A percentile compares a stretch with the other conserved stretches of the same genome.
These are phyloP conservation scores for Lyophyllum decastes DNA, from an alignment of 768 basidiomycete genomes.

Conservation along the genomic window DNA sequence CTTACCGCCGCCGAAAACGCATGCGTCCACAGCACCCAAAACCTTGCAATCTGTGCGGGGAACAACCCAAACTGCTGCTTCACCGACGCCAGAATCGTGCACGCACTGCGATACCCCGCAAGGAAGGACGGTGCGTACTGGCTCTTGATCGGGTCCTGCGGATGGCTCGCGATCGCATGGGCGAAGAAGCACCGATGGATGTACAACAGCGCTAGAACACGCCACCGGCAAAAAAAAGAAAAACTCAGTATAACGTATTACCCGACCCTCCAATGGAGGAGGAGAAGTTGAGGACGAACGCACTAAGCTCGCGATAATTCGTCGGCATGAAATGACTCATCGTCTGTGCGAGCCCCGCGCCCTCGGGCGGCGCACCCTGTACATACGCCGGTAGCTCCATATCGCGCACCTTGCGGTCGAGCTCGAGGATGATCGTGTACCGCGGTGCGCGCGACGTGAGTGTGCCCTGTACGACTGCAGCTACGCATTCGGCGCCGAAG, in stretches of 20 bases:
- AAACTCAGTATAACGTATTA: too few relatives aligned
- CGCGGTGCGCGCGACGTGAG: constrained; percentile 65
- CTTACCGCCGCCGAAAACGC: constrained; percentile 66
- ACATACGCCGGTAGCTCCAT: constrained; percentile 69
- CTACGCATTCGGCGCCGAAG: constrained; percentile 66
- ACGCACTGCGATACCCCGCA: constrained; percentile 68
- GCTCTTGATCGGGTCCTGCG: constrained; percentile 68
- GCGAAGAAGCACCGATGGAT: constrained; percentile 79
- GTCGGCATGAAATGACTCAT: constrained; percentile 79
- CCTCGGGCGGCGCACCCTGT: constrained; percentile 47
- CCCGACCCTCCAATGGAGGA: too few relatives aligned
- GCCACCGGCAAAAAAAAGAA: not conserved
- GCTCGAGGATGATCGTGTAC: constrained; percentile 61
- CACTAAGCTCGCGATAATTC: constrained; percentile 73
- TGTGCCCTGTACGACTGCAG: constrained; percentile 68
- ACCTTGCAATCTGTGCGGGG: constrained; percentile 60
- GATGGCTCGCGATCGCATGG: constrained; percentile 65
- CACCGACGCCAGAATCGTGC: constrained; percentile 52
- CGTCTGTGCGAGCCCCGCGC: constrained; percentile 54
- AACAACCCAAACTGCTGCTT: constrained; percentile 50
- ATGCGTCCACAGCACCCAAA: constrained; percentile 77
- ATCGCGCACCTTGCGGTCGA: constrained; percentile 69
- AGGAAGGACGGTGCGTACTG: constrained; percentile 68
- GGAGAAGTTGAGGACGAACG: constrained; percentile 22
- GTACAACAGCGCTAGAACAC: constrained; percentile 59